These are phyloP conservation scores for Wickerhamiella siamensis DNA, from an alignment of 805 yeast genomes.

Conservation along the genomic window DNA sequence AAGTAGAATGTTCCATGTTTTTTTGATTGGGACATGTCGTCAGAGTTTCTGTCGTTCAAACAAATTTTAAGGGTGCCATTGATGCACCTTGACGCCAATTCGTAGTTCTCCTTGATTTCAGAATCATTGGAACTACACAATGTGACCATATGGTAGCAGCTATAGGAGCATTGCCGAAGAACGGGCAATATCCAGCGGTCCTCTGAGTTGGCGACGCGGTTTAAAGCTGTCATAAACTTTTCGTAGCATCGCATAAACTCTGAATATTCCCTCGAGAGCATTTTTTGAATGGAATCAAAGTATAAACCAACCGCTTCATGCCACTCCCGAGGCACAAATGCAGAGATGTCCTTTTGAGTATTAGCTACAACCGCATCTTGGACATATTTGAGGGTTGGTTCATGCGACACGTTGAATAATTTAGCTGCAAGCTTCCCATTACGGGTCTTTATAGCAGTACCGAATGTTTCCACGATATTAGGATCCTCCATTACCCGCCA, in stretches of 20 bases:
- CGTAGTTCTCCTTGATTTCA: neutral
- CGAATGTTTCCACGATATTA: no score
- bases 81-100: neutral
- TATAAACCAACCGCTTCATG: neutral
- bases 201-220: neutral
- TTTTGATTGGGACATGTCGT: constrained; percentile 1
- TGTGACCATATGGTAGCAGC: neutral
- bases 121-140: neutral
- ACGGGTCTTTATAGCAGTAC: no score
- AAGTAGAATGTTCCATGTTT: constrained; percentile 1
- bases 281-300: neutral
- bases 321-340: no score
- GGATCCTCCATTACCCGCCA: no score
- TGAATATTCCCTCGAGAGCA: neutral
- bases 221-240: neutral
- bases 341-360: no score
- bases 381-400: no score
- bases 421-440: no score
- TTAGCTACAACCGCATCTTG: no score
- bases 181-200: constrained; percentile 1
- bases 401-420: no score
- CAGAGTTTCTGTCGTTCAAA: constrained; percentile 3
- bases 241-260: neutral
- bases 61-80: neutral
- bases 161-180: neutral